Conservation (phyloP, 805 yeast species). For the Nakazawaea populi region DNA sequence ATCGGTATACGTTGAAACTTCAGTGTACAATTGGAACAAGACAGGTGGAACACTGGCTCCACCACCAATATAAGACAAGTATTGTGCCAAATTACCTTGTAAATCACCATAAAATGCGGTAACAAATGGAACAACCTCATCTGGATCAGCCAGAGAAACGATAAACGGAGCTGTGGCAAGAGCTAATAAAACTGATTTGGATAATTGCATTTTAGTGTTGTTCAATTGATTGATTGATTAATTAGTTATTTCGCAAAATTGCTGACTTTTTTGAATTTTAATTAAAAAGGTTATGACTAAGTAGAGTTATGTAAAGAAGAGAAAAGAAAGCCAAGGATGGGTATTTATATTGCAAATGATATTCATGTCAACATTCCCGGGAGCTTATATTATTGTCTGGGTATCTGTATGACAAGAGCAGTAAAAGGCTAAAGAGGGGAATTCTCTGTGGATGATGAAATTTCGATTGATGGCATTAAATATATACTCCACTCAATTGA, state of each 20-base stretch:
- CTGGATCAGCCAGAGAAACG: not conserved
- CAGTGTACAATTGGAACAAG: constrained; percentile 25
- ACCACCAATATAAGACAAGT: constrained; percentile 25
- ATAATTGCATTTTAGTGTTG: not conserved
- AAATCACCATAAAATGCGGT: constrained; percentile 33
- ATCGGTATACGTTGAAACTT: constrained; percentile 34
- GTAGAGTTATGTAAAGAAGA: too few relatives aligned
- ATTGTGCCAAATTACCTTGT: constrained; percentile 24
- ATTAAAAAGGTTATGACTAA: too few relatives aligned
- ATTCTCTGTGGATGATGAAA: too few relatives aligned
- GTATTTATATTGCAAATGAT: too few relatives aligned
- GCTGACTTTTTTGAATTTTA: too few relatives aligned
- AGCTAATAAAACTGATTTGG: not conserved
- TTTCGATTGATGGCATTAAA: too few relatives aligned
- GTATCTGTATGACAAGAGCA: too few relatives aligned
- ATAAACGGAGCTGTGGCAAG: not conserved
- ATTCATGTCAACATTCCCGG: too few relatives aligned
- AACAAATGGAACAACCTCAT: constrained; percentile 10
- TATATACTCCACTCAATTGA: too few relatives aligned
- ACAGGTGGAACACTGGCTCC: constrained; percentile 22
- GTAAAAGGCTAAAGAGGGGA: too few relatives aligned
- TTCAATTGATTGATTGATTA: not conserved
- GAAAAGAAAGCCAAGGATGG: too few relatives aligned
- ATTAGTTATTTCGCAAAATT: not conserved
- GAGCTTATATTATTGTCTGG: too few relatives aligned